Evolutionary conservation across 305 asterid species (phyloP), one percentile per base, ranked within the genome.

Genomic region (Fraxinus paxiana): DNA sequence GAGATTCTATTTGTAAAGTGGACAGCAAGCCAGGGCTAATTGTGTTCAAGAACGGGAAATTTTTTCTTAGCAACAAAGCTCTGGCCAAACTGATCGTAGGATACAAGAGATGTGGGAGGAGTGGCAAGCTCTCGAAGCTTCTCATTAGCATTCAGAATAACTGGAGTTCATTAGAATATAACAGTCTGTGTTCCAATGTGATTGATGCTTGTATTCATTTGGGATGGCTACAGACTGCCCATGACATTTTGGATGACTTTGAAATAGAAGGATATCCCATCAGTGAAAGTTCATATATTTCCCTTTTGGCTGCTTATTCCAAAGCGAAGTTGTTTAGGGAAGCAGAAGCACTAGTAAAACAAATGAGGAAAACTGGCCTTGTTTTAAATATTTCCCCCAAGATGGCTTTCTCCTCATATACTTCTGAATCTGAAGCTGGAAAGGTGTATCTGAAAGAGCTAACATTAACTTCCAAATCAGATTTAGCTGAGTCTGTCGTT

Each of bases 191-290:
- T 83, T 80, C 87, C 56, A 91, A 86, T 86, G 91, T 91, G 34
- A 80, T 91, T 79, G 89, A 85, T 43, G 91, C 96, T 43, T 93
- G 94, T 80, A 84, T 92, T 69, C 61, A 84, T 82, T 56, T 93
- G 90, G 96, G 92, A 43, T 93, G 98, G 97, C 90, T 92, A 34
- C 94, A 91, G 83, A 90, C 94, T 76, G 98, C 98, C 81, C 98
- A 95, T 78, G 97, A 93, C 89, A 87, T 92, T 80, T 75, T 95
- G 87, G 99, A 95, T 56, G 99, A 95, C 77, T 86, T 90, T 86
- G 90, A 87, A 84, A 84, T 77, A 12, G 92, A 84, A 46, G 90
- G 92, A 63, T 86, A 77, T 48, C 56, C 81, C 56, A 82, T 82
- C 1, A 79, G 75, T 67, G 83, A 70, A 80, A 46, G 88, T 79